Conservation (phyloP, 2,329 filamentous ascomycete genomes). For the Monilinia vaccinii-corymbosi region DNA sequence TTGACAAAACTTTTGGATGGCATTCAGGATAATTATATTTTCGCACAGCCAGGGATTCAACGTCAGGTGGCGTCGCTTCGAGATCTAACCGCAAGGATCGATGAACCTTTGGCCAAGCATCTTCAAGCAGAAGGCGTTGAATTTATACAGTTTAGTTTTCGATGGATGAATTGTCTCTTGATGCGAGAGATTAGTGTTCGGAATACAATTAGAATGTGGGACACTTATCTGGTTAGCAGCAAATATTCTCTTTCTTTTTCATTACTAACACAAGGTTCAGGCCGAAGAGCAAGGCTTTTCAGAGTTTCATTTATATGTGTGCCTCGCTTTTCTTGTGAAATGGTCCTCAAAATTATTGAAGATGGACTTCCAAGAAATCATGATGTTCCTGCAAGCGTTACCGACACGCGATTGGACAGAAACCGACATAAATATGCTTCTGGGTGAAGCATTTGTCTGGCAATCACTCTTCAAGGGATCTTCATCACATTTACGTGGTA, state of each 20-base stretch:
- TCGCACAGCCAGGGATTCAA: conserved; percentile 93
- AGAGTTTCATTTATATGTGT: conserved; percentile 96
- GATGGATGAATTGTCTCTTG: conserved; percentile 98
- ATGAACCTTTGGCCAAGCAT: conserved; percentile 74
- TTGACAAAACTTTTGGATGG: conserved; percentile 95
- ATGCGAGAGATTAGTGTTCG: conserved; percentile 96
- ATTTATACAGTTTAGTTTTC: conserved; percentile 98
- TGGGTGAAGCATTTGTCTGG: conserved; percentile 98
- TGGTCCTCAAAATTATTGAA: conserved; percentile 92
- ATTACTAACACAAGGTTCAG: conserved; percentile 36
- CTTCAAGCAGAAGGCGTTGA: conserved; percentile 86
- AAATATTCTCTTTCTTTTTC: background rate
- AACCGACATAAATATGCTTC: conserved; percentile 90
- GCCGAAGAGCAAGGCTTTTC: conserved; percentile 98
- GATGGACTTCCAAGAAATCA: conserved; percentile 97
- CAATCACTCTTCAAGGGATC: conserved; percentile 94
- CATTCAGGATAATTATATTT: conserved; percentile 98
- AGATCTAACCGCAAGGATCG: conserved; percentile 86
- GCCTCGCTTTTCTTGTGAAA: conserved; percentile 94
- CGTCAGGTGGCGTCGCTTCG: conserved; percentile 81
- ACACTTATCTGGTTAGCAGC: conserved; percentile 81
- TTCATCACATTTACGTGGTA: conserved; percentile 70
- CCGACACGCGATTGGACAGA: conserved; percentile 94
- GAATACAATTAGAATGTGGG: conserved; percentile 99
- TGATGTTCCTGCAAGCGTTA: conserved; percentile 97